A percentile compares a stretch with the other conserved stretches of the same genome.
These are phyloP conservation scores for Phytopythium cucurbitacearum DNA, from an alignment of 352 stramenopile species.

Conservation along the genomic window DNA sequence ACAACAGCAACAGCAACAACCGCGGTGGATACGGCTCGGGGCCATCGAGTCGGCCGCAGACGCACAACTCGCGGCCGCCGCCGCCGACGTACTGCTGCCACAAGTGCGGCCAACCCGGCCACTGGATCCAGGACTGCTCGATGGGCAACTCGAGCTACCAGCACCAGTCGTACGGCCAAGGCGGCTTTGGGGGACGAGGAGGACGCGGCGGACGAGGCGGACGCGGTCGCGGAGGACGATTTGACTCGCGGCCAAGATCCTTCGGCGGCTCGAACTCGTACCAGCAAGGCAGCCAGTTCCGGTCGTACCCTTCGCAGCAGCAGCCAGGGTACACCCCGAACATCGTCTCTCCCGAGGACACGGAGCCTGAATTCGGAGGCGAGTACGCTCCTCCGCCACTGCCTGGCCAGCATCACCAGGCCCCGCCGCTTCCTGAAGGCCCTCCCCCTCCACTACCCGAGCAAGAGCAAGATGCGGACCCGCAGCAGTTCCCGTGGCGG, in stretches of 20 bases:
- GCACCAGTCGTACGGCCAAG: neutral
- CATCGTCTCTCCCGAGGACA: slow-evolving; percentile 1
- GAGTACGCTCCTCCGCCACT: slow-evolving; percentile 7
- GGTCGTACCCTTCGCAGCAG: neutral
- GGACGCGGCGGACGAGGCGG: neutral
- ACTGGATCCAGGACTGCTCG: slow-evolving; percentile 79
- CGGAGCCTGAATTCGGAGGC: slow-evolving; percentile 3
- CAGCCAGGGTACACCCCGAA: neutral
- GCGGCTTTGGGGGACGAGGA: neutral
- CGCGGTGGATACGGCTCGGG: no score
- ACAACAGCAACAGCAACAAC: slow-evolving; percentile 14
- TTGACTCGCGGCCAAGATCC: no score
- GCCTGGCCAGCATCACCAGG: slow-evolving; percentile 7
- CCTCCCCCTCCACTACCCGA: slow-evolving; percentile 14
- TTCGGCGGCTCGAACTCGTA: no score
- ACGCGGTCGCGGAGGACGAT: no score
- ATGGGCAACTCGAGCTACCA: slow-evolving; percentile 14
- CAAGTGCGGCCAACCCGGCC: slow-evolving; percentile 67
- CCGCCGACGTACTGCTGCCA: slow-evolving; percentile 70
- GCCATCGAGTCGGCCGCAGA: slow-evolving; percentile 14
- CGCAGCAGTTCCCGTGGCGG: slow-evolving; percentile 22
- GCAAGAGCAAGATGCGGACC: neutral
- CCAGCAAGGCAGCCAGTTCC: neutral
- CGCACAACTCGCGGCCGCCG: slow-evolving; percentile 22
- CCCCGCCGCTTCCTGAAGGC: slow-evolving; percentile 15